Evolutionary conservation across 345 rosid species (phyloP).

Genomic region (Eutrema yunnanense): DNA sequence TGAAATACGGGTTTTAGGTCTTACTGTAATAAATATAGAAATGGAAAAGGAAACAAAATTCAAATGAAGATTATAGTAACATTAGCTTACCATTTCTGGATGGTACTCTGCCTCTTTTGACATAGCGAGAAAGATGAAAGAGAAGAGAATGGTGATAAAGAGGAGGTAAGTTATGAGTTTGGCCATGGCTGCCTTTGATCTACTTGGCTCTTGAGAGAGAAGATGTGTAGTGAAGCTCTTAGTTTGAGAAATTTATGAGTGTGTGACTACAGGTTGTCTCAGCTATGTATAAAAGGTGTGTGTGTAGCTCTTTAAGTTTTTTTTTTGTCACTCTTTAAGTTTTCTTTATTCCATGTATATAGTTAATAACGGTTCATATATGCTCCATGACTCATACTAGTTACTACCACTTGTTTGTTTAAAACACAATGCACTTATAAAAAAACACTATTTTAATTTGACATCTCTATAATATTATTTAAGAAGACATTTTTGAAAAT

Average conservation of each 20-base stretch:
- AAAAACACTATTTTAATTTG: background rate
- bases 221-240: conserved; percentile 15
- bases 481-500: no score
- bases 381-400: background rate
- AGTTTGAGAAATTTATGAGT: background rate
- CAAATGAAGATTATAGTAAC: background rate
- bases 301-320: background rate
- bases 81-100: conserved; percentile 34
- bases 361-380: background rate
- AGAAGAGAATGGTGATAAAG: conserved; percentile 21
- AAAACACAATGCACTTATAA: background rate
- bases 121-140: conserved; percentile 22
- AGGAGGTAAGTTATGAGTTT: conserved; percentile 27
- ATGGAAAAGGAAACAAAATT: background rate
- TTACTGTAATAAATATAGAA: background rate
- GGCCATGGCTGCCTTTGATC: conserved; percentile 17
- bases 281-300: conserved; percentile 25
- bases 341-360: background rate
- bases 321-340: background rate
- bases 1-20: background rate
- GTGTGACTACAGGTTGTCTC: conserved; percentile 9
- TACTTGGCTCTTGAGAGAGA: conserved; percentile 3
- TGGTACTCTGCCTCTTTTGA: conserved; percentile 36
- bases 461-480: no score
- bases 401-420: background rate